Evolutionary conservation across 108 stramenopile genomes (phyloP).

Genomic region (Discostella pseudostelligera): DNA sequence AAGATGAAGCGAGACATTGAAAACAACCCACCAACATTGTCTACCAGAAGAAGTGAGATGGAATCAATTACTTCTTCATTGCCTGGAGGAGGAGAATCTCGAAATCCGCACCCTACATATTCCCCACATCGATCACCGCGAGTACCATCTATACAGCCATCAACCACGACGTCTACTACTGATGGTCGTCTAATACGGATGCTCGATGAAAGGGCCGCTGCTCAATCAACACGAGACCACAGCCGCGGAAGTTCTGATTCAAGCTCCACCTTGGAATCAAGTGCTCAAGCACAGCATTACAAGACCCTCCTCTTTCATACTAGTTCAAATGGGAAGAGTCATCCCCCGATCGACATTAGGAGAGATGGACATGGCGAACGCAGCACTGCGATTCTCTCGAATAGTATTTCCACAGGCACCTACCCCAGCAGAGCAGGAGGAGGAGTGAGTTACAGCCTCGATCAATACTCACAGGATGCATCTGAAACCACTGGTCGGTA

Average conservation of each 20-base stretch:
- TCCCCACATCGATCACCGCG: constrained; percentile 15
- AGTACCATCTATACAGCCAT: constrained; percentile 17
- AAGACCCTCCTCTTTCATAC: not conserved
- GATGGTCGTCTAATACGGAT: constrained; percentile 41
- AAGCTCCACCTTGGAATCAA: constrained; percentile 23
- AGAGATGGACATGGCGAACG: constrained; percentile 17
- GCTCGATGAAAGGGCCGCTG: constrained; percentile 45
- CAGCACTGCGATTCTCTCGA: constrained; percentile 3
- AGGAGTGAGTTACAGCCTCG: constrained; percentile 42
- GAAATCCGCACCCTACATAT: not conserved
- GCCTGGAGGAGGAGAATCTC: constrained; percentile 8
- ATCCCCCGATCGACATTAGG: not conserved
- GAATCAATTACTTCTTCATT: constrained; percentile 6
- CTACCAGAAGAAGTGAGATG: constrained; percentile 6
- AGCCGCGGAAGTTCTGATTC: constrained; percentile 10
- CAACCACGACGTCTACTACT: constrained; percentile 11
- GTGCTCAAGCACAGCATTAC: constrained; percentile 14
- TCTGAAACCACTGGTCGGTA: constrained; percentile 34
- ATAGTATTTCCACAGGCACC: constrained; percentile 11
- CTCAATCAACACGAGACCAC: constrained; percentile 23
- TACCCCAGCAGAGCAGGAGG: constrained; percentile 11
- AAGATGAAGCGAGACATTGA: constrained; percentile 20
- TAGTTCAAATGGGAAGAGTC: constrained; percentile 13
- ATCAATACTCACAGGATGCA: constrained; percentile 33
- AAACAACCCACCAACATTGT: not conserved